phyloP scores from a whole-genome alignment of 106 monocot species.

The Cymbidium sinense region DNA sequence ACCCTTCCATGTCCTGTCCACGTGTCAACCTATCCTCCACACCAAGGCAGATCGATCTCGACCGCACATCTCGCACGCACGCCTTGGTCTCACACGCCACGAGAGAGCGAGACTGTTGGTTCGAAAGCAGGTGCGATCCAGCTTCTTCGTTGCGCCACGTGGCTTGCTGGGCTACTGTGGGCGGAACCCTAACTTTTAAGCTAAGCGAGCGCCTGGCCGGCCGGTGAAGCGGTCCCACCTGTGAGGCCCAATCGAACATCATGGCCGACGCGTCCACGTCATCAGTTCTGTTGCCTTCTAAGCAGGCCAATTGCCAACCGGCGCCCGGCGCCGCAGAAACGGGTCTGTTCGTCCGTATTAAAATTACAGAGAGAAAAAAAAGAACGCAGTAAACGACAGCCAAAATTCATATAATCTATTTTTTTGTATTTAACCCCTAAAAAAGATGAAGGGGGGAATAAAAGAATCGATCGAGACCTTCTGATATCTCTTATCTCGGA shows the following conservation, averaged over 20 bases:
- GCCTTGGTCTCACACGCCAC: too few species aligned
- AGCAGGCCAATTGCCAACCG: not conserved
- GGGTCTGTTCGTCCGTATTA: too few species aligned
- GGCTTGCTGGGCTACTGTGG: not conserved
- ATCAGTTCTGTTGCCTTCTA: not conserved
- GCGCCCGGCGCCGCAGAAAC: not conserved
- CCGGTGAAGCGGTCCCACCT: not conserved
- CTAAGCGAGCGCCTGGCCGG: not conserved
- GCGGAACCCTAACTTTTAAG: not conserved
- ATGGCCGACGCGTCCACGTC: not conserved
- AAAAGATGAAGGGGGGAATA: too few species aligned
- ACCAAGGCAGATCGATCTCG: not conserved
- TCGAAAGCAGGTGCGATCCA: not conserved
- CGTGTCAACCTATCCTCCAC: not conserved
- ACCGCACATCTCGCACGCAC: not conserved
- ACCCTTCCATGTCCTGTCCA: not conserved
- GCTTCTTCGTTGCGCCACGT: not conserved
- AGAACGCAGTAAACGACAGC: too few species aligned
- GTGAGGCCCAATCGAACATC: not conserved
- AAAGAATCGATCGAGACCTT: too few species aligned
- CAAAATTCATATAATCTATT: too few species aligned
- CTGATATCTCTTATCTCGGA: too few species aligned
- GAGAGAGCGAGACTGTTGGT: too few species aligned
- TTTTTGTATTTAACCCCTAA: too few species aligned
- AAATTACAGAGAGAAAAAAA: too few species aligned